Percentiles rank a stretch among this genome's conserved stretches.
Conservation (phyloP, 371 early-diverging fungal species). For the Mortierella sp. region DNA sequence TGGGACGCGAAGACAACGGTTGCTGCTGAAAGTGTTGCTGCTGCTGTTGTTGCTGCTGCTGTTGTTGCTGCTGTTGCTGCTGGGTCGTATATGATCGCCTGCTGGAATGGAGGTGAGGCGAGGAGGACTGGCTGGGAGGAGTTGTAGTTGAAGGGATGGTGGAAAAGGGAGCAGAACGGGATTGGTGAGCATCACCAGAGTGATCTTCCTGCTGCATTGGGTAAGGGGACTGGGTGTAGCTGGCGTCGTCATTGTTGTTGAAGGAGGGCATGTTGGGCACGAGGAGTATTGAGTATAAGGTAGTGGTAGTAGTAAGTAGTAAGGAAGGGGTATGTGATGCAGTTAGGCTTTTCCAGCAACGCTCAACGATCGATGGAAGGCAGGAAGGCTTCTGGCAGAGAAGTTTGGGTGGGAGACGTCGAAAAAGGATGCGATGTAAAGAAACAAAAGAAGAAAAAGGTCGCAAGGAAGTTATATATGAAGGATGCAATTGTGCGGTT, state of each 20-base stretch:
- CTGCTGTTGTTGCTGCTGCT: neutral
- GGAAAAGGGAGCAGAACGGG: neutral
- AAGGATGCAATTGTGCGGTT: neutral
- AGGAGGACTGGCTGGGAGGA: conserved; percentile 6
- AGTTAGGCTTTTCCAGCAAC: neutral
- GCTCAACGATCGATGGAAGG: neutral
- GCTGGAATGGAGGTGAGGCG: conserved; percentile 1
- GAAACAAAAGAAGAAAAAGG: neutral
- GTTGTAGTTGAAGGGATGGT: neutral
- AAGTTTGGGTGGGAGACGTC: neutral
- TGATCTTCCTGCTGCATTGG: neutral
- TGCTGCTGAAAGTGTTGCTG: neutral
- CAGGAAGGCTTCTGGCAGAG: neutral
- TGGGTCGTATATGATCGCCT: neutral
- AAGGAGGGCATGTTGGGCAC: neutral
- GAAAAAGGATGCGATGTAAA: neutral
- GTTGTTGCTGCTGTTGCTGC: neutral
- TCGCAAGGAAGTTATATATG: neutral
- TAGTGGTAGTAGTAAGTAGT: neutral
- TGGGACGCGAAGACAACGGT: neutral
- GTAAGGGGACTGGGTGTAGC: conserved; percentile 1
- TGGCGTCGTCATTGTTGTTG: neutral
- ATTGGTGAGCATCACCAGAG: neutral
- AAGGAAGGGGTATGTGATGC: neutral
- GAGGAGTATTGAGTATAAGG: neutral